Percentiles rank a stretch among this genome's conserved stretches.
phyloP scores from a whole-genome alignment of 2,329 filamentous ascomycete species.

The Aspergillus fumigatiaffinis region DNA sequence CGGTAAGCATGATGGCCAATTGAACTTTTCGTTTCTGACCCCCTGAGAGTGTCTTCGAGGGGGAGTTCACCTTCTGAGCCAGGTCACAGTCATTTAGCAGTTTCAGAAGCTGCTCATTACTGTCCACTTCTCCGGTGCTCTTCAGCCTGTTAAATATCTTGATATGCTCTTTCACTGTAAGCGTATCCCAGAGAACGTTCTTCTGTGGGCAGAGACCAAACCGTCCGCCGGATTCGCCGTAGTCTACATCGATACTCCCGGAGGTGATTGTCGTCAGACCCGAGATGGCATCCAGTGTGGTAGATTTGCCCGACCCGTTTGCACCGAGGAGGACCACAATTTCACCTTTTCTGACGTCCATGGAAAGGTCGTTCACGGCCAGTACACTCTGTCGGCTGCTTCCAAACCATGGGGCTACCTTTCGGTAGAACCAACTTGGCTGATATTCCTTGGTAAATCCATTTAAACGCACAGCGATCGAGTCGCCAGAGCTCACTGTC shows the following conservation, averaged over 20 bases:
- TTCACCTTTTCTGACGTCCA: slow-evolving; percentile 70
- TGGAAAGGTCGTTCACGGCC: slow-evolving; percentile 71
- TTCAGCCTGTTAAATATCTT: slow-evolving; percentile 81
- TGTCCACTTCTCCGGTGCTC: slow-evolving; percentile 54
- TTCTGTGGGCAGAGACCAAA: slow-evolving; percentile 88
- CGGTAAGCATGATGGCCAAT: slow-evolving; percentile 91
- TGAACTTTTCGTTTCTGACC: slow-evolving; percentile 92
- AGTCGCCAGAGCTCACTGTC: slow-evolving; percentile 19
- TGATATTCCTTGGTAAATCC: slow-evolving; percentile 75
- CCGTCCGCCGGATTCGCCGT: slow-evolving; percentile 70
- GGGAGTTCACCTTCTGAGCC: slow-evolving; percentile 66
- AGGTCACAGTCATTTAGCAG: slow-evolving; percentile 72
- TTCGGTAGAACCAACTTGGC: slow-evolving; percentile 57
- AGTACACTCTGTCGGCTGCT: slow-evolving; percentile 61
- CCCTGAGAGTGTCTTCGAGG: slow-evolving; percentile 75
- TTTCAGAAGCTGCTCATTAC: slow-evolving; percentile 55
- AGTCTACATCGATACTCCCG: slow-evolving; percentile 74
- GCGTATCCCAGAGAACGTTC: slow-evolving; percentile 87
- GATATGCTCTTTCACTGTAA: slow-evolving; percentile 83
- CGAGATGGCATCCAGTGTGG: slow-evolving; percentile 81
- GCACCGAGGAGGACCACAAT: slow-evolving; percentile 84
- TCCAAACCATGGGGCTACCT: slow-evolving; percentile 46
- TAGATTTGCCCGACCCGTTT: slow-evolving; percentile 88
- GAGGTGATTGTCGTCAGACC: slow-evolving; percentile 73
- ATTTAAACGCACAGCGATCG: slow-evolving; percentile 64